Percentiles rank a stretch among this genome's conserved stretches.
Conservation (phyloP, 768 basidiomycete species). For the Lactarius akahatsu region DNA sequence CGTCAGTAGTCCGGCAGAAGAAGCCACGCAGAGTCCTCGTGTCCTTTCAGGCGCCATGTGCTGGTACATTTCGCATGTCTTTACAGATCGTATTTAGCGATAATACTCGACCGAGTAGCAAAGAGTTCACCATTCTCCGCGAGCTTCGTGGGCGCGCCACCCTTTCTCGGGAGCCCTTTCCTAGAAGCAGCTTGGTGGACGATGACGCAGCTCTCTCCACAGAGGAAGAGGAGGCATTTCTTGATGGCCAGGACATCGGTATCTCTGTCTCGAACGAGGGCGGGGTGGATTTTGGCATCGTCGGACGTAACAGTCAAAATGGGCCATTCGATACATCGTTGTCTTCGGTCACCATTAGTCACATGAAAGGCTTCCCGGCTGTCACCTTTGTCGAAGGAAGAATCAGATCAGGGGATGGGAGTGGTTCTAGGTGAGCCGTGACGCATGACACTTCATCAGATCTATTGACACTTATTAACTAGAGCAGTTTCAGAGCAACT, state of each 20-base stretch:
- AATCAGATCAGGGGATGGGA: conserved; percentile 2
- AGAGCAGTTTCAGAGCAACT: conserved; percentile 7
- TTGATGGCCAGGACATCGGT: conserved; percentile 51
- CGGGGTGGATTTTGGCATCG: conserved; percentile 53
- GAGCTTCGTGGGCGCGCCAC: conserved; percentile 6
- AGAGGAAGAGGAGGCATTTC: not conserved
- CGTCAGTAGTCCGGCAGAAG: not conserved
- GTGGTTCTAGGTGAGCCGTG: conserved; percentile 15
- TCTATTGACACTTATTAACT: not conserved
- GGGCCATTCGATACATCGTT: conserved; percentile 16
- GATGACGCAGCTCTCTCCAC: not conserved
- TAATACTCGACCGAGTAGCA: not conserved
- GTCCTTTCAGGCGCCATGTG: conserved; percentile 5
- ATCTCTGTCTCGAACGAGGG: conserved; percentile 34
- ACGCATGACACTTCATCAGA: not conserved
- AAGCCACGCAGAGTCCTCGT: conserved; percentile 2
- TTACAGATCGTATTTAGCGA: conserved; percentile 8
- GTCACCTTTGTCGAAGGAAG: conserved; percentile 21
- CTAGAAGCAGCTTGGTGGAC: not conserved
- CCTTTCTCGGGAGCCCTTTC: not conserved
- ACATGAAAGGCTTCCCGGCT: conserved; percentile 12
- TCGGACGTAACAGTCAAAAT: conserved; percentile 39
- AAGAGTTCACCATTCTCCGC: conserved; percentile 11
- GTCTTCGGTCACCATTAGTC: conserved; percentile 26
- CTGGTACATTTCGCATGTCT: not conserved